Evolutionary conservation across 495 filamentous ascomycete species (phyloP).

Genomic region (Annulohypoxylon bovei): DNA sequence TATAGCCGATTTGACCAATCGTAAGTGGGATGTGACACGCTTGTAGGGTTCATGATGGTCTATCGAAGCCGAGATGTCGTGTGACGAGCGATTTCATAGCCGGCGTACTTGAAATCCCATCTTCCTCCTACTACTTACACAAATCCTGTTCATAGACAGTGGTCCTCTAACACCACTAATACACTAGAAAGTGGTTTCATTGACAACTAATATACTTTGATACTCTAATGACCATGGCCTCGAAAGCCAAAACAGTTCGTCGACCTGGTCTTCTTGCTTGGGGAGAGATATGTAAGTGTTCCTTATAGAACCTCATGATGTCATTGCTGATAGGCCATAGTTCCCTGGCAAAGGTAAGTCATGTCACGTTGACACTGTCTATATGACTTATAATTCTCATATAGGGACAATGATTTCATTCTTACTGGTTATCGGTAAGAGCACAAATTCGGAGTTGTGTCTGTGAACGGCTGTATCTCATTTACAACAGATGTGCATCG

Average conservation of each 20-base stretch:
- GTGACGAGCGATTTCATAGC: background rate
- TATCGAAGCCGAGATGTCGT: constrained; percentile 5
- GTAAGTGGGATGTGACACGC: too few species aligned
- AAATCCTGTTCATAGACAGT: too few species aligned
- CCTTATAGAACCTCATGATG: background rate
- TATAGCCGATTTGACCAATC: background rate
- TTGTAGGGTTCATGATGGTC: too few species aligned
- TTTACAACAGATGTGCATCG: background rate
- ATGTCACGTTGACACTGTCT: background rate
- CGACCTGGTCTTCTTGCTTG: constrained; percentile 2
- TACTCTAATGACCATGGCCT: background rate
- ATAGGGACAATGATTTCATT: constrained; percentile 18
- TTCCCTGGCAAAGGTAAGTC: constrained; percentile 14
- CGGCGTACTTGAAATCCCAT: too few species aligned
- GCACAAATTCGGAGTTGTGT: background rate
- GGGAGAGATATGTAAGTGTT: constrained; percentile 9
- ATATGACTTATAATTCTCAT: background rate
- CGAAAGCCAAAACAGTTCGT: background rate
- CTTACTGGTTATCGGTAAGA: constrained; percentile 14
- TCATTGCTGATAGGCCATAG: background rate
- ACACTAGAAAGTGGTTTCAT: too few species aligned
- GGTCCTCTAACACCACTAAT: too few species aligned
- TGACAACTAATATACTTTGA: too few species aligned
- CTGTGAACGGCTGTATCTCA: background rate
- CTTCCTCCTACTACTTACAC: too few species aligned